Conservation (phyloP, 495 filamentous ascomycete species). For the Chaetomium fimeti region DNA sequence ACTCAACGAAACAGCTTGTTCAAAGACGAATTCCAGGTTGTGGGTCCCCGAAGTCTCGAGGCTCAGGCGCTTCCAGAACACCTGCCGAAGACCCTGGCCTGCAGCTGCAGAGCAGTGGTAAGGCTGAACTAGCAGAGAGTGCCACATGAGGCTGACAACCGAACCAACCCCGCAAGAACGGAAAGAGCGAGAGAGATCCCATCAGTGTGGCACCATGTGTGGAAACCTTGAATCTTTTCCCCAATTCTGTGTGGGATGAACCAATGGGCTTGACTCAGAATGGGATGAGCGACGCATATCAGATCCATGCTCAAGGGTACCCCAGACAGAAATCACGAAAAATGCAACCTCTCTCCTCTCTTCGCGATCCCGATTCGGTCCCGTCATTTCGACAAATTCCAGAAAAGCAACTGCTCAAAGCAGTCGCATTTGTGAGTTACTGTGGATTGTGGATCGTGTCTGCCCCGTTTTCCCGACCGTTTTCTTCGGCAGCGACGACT, state of each 20-base stretch:
- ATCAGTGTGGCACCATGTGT: conserved; percentile 2
- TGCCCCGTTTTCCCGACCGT: neutral
- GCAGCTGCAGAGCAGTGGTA: conserved; percentile 33
- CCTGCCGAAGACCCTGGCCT: conserved; percentile 21
- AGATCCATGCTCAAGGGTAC: neutral
- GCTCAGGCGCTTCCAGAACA: conserved; percentile 30
- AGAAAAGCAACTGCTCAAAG: neutral
- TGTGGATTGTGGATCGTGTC: too few relatives aligned
- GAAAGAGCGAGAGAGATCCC: conserved; percentile 11
- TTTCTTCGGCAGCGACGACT: neutral
- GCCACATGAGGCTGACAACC: conserved; percentile 25
- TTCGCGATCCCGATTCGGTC: neutral
- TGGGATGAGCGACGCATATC: neutral
- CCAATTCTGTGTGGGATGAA: neutral
- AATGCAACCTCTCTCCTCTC: conserved; percentile 1
- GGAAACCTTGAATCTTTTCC: neutral
- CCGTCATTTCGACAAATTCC: neutral
- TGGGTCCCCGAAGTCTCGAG: neutral
- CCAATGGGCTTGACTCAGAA: neutral
- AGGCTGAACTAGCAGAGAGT: conserved; percentile 29
- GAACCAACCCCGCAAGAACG: neutral
- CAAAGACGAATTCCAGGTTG: too few relatives aligned
- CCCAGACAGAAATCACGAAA: conserved; percentile 7
- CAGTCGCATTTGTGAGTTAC: neutral
- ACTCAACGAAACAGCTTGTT: neutral